Percentiles rank a stretch among this genome's conserved stretches.
Evolutionary conservation across 2,329 filamentous ascomycete species (phyloP).

Genomic region (Microthyrium microscopicum): DNA sequence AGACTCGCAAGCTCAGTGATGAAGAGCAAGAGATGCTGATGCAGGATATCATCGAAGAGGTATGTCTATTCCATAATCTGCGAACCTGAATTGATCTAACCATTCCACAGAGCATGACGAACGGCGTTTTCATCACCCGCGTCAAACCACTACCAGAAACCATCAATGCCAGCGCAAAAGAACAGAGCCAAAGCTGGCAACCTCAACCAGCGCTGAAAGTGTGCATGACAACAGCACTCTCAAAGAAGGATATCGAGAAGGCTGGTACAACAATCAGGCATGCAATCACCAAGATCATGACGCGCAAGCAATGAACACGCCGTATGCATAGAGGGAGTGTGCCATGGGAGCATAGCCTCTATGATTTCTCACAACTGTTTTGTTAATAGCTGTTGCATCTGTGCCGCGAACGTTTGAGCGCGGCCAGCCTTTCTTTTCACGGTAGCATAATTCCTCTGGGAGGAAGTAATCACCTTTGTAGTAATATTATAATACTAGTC

Average conservation of each 20-base stretch:
- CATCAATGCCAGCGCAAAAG: slow-evolving; percentile 46
- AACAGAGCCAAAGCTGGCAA: slow-evolving; percentile 46
- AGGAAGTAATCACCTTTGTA: too few relatives aligned
- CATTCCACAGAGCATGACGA: slow-evolving; percentile 50
- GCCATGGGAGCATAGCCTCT: too few relatives aligned
- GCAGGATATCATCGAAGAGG: slow-evolving; percentile 92
- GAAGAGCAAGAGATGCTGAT: slow-evolving; percentile 73
- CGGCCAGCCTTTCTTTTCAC: too few relatives aligned
- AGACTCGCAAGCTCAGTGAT: slow-evolving; percentile 46
- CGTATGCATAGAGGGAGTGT: too few relatives aligned
- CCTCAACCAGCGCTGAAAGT: slow-evolving; percentile 76
- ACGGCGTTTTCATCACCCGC: slow-evolving; percentile 77
- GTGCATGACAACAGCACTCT: slow-evolving; percentile 72
- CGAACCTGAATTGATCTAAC: slow-evolving; percentile 9
- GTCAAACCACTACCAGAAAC: slow-evolving; percentile 56
- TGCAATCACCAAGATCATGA: slow-evolving; percentile 85
- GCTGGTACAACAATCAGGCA: slow-evolving; percentile 76
- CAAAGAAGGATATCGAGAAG: slow-evolving; percentile 92
- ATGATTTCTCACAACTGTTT: too few relatives aligned
- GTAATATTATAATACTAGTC: too few relatives aligned
- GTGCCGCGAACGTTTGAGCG: too few relatives aligned
- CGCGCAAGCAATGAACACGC: slow-evolving; percentile 22
- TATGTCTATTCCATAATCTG: slow-evolving; percentile 27
- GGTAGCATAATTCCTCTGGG: too few relatives aligned
- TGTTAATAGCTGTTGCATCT: too few relatives aligned